These are phyloP conservation scores for Bidens hawaiensis DNA, from an alignment of 140 eudicot species.

Conservation along the genomic window DNA sequence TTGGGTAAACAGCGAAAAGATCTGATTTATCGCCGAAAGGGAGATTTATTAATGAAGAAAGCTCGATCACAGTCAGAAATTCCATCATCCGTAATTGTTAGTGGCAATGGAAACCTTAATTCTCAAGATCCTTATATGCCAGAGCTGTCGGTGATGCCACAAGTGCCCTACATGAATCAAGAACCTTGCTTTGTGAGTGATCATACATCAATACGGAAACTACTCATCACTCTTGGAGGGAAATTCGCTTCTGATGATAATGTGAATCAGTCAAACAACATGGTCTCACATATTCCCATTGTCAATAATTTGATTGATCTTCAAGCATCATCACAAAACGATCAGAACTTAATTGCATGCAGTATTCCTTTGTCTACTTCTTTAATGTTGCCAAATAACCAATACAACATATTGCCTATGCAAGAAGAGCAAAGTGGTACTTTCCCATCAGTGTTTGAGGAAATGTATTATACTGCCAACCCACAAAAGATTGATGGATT, in stretches of 20 bases:
- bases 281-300: constrained; percentile 19
- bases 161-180: constrained; percentile 38
- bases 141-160: constrained; percentile 36
- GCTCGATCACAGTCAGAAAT: constrained; percentile 22
- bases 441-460: constrained; percentile 32
- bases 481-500: constrained; percentile 45
- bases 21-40: constrained; percentile 32
- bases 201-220: constrained; percentile 51
- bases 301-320: constrained; percentile 14
- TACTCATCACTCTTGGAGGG: constrained; percentile 69
- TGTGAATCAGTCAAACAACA: constrained; percentile 10
- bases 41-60: constrained; percentile 32
- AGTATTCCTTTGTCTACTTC: constrained; percentile 22
- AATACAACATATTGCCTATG: constrained; percentile 19
- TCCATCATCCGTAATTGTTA: constrained; percentile 27
- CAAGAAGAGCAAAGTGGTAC: constrained; percentile 22
- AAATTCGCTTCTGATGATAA: constrained; percentile 35
- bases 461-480: constrained; percentile 26
- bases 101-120: neutral
- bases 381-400: constrained; percentile 22
- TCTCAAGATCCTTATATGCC: constrained; percentile 43
- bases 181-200: constrained; percentile 41
- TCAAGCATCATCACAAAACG: constrained; percentile 22
- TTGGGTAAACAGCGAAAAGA: constrained; percentile 76
- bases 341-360: constrained; percentile 6